A percentile compares a stretch with the other conserved stretches of the same genome.
Evolutionary conservation across 2,329 filamentous ascomycete species (phyloP).

Genomic region (Beauveria bassiana): DNA sequence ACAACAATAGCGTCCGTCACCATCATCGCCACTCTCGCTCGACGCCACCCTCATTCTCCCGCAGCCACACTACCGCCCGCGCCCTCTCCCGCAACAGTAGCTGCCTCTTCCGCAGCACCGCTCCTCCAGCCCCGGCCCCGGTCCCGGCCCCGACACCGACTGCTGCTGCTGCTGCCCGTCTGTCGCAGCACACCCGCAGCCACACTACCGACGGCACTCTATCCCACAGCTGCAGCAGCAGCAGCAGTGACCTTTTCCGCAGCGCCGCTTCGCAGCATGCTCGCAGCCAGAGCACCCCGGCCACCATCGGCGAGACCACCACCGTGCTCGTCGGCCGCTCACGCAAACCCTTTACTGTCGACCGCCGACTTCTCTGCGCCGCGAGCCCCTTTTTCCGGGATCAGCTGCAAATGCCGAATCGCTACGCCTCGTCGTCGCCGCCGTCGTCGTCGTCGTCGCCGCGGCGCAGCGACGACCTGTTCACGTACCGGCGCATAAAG

Average conservation of each 20-base stretch:
- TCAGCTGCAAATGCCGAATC: conserved; percentile 28
- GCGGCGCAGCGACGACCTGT: conserved; percentile 5
- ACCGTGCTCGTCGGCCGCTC: conserved; percentile 36
- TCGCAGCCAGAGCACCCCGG: conserved; percentile 1
- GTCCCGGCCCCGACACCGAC: no score
- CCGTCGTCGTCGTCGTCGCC: background rate
- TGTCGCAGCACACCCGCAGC: background rate
- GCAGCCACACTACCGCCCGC: no score
- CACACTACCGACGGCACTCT: background rate
- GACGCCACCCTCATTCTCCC: background rate
- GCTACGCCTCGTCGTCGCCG: background rate
- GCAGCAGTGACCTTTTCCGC: no score
- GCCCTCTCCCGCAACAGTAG: no score
- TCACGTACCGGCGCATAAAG: conserved; percentile 21
- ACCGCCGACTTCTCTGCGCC: conserved; percentile 37
- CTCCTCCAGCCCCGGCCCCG: no score
- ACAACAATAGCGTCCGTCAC: background rate
- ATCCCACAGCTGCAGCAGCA: background rate
- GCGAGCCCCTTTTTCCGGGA: conserved; percentile 41
- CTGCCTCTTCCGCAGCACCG: background rate
- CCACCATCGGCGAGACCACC: conserved; percentile 16
- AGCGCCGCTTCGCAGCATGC: background rate
- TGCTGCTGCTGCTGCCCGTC: no score
- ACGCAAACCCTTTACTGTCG: conserved; percentile 33
- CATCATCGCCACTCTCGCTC: background rate